These are phyloP conservation scores for Heritiera fomes DNA, from an alignment of 345 rosid genomes.

Conservation along the genomic window DNA sequence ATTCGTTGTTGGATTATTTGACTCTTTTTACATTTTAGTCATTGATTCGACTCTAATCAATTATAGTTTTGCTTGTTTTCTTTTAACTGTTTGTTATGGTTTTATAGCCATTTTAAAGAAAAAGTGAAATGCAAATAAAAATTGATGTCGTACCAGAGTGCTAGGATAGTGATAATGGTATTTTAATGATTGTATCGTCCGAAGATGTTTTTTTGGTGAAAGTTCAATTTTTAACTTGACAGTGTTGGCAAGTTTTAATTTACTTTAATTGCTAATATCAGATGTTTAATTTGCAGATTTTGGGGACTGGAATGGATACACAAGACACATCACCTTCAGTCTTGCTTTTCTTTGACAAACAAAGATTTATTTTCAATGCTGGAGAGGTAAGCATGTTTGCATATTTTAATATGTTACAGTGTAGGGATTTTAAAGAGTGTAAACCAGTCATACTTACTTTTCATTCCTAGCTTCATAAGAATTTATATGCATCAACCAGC, in stretches of 20 bases:
- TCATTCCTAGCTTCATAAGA: not conserved
- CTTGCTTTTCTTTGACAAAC: slow-evolving; percentile 87
- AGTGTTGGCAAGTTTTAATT: not conserved
- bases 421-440: not conserved
- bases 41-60: not conserved
- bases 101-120: not conserved
- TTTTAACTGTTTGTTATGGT: not conserved
- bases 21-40: not conserved
- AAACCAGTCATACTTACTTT: not conserved
- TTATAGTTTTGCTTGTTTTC: not conserved
- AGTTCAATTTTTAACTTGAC: slow-evolving; percentile 7
- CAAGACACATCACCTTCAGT: slow-evolving; percentile 94
- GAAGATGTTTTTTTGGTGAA: not conserved
- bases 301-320: slow-evolving; percentile 98
- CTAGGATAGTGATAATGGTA: not conserved
- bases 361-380: slow-evolving; percentile 89
- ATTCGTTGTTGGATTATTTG: not conserved
- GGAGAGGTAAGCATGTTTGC: slow-evolving; percentile 66
- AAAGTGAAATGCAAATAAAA: not conserved
- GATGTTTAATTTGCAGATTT: slow-evolving; percentile 44
- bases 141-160: not conserved
- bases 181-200: not conserved
- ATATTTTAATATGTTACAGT: not conserved
- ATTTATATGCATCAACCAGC: not conserved
- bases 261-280: not conserved